Base-by-base conservation (phyloP, 108 stramenopile species). In the Conticribra weissflogii region DNA sequence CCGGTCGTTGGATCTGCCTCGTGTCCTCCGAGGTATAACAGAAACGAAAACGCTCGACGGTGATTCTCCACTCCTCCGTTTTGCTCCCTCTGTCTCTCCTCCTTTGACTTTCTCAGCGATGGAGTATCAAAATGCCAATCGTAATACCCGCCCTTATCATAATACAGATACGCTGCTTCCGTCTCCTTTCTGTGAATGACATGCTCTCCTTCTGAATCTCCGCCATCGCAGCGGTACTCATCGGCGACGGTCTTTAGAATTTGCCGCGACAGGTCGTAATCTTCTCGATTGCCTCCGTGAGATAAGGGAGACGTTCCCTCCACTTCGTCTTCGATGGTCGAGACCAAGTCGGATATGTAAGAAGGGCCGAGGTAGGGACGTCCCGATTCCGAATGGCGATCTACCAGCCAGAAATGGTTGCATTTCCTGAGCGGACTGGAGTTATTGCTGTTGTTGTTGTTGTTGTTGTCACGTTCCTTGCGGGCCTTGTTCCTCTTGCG, bases 151-250 rank as follows among this genome's bases (percentile, higher is more conserved):
- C 56, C 56, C 18, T 57, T 31, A 17, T 57, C 31, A 31, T 57
- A 57, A 31, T 57, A 57, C 56, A 57, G 17, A 57, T 57, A 57
- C 31, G 56, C 56, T n/a, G 56, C 56, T 29, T 57, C 56, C 28
- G 56, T 57, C 31, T 57, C 56, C 31, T n/a, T 15, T 19, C 28
- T 28, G 31, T 57, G 56, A 30, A 57, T 57, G 27, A 1, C 15
- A 31, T 33, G 31, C 28, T 17, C 56, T n/a, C 9, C 28, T 30
- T 56, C 55, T 14, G 28, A 57, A 31, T n/a, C 24, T 28, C 36
- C 36, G 12, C 36, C 5, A 5, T 41, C 5, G 5, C 1, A 9
- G 5, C 36, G 5, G 5, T 12, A 5, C 36, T 41, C 12, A 5
- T 41, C 36, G 36, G 8, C 36, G 12, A 41, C 5, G 12, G 36